Evolutionary conservation across 345 rosid genomes (phyloP).

Genomic region (Euphorbia lathyris): DNA sequence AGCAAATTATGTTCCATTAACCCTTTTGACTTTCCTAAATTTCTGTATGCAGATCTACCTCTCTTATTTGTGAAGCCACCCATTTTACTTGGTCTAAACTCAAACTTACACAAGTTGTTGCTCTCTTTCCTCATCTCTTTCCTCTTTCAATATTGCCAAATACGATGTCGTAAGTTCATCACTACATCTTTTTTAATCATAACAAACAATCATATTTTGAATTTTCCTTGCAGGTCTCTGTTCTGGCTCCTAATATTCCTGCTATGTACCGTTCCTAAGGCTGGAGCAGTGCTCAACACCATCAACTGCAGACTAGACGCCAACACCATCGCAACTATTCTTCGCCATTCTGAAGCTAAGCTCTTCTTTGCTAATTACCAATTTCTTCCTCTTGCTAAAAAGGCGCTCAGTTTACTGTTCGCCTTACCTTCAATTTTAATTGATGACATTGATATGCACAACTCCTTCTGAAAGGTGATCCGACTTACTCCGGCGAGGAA

Average conservation of each 20-base stretch:
- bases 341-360: slow-evolving; percentile 63
- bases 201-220: no score
- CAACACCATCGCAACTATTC: slow-evolving; percentile 51
- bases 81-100: slow-evolving; percentile 62
- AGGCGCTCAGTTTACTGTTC: slow-evolving; percentile 43
- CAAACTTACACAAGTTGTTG: slow-evolving; percentile 63
- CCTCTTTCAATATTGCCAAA: slow-evolving; percentile 42
- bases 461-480: slow-evolving; percentile 38
- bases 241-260: slow-evolving; percentile 77
- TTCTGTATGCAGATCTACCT: slow-evolving; percentile 43
- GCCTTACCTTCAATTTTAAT: slow-evolving; percentile 41
- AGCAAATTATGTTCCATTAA: slow-evolving; percentile 61
- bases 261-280: slow-evolving; percentile 86
- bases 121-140: slow-evolving; percentile 62
- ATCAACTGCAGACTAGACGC: slow-evolving; percentile 72
- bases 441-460: slow-evolving; percentile 64
- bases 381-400: slow-evolving; percentile 36
- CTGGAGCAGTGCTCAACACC: slow-evolving; percentile 75
- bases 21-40: slow-evolving; percentile 61
- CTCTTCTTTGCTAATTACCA: slow-evolving; percentile 59
- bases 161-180: slow-evolving; percentile 48
- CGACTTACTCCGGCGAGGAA: slow-evolving; percentile 16
- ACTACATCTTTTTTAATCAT: neutral
- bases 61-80: slow-evolving; percentile 46
- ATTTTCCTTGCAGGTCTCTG: slow-evolving; percentile 77